Base-by-base conservation (phyloP, 192 early-diverging fungal genomes). In the Funneliformis geosporum region DNA sequence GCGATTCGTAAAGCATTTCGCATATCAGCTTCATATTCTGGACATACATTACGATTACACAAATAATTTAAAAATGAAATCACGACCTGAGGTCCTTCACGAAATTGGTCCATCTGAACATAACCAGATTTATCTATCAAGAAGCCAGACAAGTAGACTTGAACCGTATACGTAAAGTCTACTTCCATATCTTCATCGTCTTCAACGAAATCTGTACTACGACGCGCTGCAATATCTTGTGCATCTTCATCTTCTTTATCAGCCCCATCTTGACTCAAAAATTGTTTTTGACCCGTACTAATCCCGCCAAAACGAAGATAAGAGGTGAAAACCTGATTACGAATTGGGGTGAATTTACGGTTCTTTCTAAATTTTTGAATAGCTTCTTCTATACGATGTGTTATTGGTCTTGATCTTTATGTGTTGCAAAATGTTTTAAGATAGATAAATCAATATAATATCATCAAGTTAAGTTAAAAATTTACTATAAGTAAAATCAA, bases 261-360 rank as follows among this genome's bases (percentile, higher is more conserved):
- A 2, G 61, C 23, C 0, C 76, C 82, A 50, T 85, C 85, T 3
- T 82, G 76, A 12, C 89, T 88, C 21, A 85, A 76, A 69, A 86
- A 90, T 3, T 80, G 80, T 46, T 89, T 90, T 18, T 78, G 89
- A 2, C 88, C 87, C 0, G 86, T 82, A 2, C 81, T 76, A 55
- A 90, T 85, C 11, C 89, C 89, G 10, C 89, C 89, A 78, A 86
- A 89, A 18, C 76, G 73, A 28, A 90, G 80, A 61, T 90, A 90
- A 40, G 80, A 75, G 18, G 83, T 82, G 73, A 90, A 80, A 55
- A 90, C 86, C 65, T 78, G 68, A 3, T 82, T 80, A 18, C 84
- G 84, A n/a, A 76, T 78, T 7, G 78, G 55, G 8, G 28, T 81
- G 42, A 90, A 89, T 69, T 84, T 86, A 43, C 87, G 88, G 38